Evolutionary conservation across 176 grass and related monocot genomes (phyloP).

Genomic region (Tuctoria greenei): DNA sequence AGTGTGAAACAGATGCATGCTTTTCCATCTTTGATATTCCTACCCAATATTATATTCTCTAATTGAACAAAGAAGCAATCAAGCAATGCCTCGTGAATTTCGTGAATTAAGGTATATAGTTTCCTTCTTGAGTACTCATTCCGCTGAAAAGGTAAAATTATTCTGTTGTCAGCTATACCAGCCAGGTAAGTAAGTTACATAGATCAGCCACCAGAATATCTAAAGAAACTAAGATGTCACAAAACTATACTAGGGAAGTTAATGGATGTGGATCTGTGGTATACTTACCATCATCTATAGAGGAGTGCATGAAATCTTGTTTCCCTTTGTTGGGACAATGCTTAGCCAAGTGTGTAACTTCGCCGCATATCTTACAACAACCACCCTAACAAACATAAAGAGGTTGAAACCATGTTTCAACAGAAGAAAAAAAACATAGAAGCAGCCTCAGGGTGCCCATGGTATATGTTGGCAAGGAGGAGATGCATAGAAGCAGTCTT

Average conservation of each 20-base stretch:
- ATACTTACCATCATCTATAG: constrained; percentile 37
- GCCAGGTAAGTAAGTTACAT: not conserved
- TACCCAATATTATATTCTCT: not conserved
- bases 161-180: not conserved
- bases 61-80: not conserved
- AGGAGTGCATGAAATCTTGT: constrained; percentile 41
- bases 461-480: not conserved
- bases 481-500: not conserved
- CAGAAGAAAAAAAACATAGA: not conserved
- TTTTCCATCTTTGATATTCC: not conserved
- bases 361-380: constrained; percentile 91
- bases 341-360: constrained; percentile 87
- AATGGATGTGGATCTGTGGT: not conserved
- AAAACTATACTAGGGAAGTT: constrained; percentile 21
- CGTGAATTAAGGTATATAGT: not conserved
- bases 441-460: not conserved
- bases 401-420: not conserved
- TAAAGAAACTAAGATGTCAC: not conserved
- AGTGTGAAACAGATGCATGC: not conserved
- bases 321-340: constrained; percentile 73
- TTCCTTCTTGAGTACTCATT: not conserved
- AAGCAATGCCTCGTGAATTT: not conserved
- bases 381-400: constrained; percentile 64
- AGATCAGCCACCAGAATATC: constrained; percentile 6
- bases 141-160: not conserved